Conservation (phyloP, 441 rosid species). For the Erodium moschatum region DNA sequence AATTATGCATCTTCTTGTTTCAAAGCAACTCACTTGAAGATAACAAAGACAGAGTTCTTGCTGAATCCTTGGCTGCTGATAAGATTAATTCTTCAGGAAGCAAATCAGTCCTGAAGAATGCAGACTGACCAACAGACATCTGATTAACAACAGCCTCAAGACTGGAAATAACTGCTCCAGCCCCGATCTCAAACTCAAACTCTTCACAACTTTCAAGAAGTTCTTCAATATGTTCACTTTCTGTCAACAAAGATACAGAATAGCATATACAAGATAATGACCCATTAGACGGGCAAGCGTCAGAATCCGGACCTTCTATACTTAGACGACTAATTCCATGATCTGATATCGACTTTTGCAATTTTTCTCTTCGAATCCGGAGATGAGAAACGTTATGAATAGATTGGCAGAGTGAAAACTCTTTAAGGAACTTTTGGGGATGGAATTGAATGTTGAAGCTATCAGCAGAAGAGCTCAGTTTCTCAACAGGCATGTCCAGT, state of each 20-base stretch:
- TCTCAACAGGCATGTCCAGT: conserved; percentile 34
- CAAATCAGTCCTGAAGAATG: conserved; percentile 36
- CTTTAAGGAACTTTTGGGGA: conserved; percentile 33
- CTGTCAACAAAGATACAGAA: conserved; percentile 45
- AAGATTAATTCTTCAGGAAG: conserved; percentile 47
- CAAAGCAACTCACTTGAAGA: conserved; percentile 45
- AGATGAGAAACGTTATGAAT: conserved; percentile 22
- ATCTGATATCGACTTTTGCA: conserved; percentile 25
- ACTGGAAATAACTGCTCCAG: conserved; percentile 52
- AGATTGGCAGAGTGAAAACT: conserved; percentile 31
- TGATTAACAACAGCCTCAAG: conserved; percentile 60
- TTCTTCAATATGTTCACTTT: conserved; percentile 39
- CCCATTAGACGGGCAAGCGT: conserved; percentile 46
- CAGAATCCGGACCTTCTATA: conserved; percentile 55
- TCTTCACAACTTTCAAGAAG: conserved; percentile 73
- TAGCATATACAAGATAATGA: conserved; percentile 51
- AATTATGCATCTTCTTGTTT: no score
- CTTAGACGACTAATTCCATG: conserved; percentile 25
- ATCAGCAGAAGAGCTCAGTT: conserved; percentile 35
- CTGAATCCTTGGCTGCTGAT: conserved; percentile 52
- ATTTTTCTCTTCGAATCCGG: conserved; percentile 22
- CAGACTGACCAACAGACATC: conserved; percentile 83
- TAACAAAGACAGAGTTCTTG: conserved; percentile 34
- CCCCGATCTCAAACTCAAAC: conserved; percentile 85
- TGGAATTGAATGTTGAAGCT: conserved; percentile 33